Conservation (phyloP, 257 asterid species). For the Salvia rosmarinus region DNA sequence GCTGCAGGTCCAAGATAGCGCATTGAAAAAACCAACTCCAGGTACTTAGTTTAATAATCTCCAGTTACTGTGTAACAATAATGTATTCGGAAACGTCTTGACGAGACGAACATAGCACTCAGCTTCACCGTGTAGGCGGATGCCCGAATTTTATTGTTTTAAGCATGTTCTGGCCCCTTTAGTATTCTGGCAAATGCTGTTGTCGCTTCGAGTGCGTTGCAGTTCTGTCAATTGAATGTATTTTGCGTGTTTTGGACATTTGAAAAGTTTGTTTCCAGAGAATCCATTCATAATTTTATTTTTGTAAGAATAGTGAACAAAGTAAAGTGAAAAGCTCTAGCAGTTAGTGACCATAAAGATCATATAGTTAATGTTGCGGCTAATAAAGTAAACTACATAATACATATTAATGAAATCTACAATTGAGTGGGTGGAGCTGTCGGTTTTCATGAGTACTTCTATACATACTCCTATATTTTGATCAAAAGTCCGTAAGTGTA, state of each 20-base stretch:
- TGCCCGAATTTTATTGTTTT: too few species aligned
- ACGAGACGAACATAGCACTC: too few species aligned
- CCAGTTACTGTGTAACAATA: not conserved
- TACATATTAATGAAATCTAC: not conserved
- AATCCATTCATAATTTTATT: not conserved
- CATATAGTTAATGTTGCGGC: conserved; percentile 5
- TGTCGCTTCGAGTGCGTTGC: too few species aligned
- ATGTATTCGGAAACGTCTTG: not conserved
- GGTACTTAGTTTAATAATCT: conserved; percentile 48
- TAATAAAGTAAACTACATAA: not conserved
- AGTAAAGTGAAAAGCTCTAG: conserved; percentile 6
- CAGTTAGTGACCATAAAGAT: conserved; percentile 3
- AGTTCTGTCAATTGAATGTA: too few species aligned
- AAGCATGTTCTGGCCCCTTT: too few species aligned
- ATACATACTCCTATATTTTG: not conserved
- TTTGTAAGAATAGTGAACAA: not conserved
- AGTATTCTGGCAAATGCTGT: too few species aligned
- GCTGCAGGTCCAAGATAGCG: conserved; percentile 74
- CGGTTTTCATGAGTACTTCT: not conserved
- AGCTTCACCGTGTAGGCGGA: too few species aligned
- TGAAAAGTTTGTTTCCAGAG: not conserved
- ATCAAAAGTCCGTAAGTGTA: not conserved
- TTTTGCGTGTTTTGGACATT: too few species aligned
- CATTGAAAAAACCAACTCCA: conserved; percentile 79
- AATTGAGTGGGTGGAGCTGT: not conserved